Evolutionary conservation across 371 early-diverging fungal genomes (phyloP).

Genomic region (Smittium culicis): DNA sequence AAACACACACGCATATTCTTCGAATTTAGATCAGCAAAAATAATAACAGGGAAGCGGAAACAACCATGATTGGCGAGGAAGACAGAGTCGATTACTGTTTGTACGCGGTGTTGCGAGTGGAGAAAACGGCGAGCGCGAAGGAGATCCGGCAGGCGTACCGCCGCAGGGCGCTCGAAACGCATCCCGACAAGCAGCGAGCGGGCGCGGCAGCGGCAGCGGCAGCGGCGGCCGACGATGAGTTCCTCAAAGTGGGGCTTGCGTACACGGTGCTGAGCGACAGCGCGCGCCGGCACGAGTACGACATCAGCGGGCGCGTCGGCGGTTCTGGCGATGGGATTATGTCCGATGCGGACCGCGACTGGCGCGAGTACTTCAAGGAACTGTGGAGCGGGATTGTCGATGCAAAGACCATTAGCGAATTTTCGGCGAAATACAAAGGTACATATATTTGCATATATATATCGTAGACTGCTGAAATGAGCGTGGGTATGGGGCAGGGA

Average conservation of each 20-base stretch:
- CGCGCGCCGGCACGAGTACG: constrained; percentile 59
- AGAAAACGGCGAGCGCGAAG: constrained; percentile 39
- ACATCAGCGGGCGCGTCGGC: constrained; percentile 44
- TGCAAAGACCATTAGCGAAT: constrained; percentile 58
- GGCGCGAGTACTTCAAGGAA: constrained; percentile 70
- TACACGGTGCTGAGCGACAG: constrained; percentile 75
- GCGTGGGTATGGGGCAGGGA: too few species aligned
- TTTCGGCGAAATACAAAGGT: constrained; percentile 49
- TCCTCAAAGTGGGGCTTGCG: constrained; percentile 67
- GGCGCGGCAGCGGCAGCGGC: constrained; percentile 11
- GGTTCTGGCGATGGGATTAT: constrained; percentile 33
- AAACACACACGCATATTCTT: too few species aligned
- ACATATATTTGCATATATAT: neutral
- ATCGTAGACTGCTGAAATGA: too few species aligned
- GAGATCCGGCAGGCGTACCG: constrained; percentile 60
- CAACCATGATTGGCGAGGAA: neutral
- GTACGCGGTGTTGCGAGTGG: constrained; percentile 46
- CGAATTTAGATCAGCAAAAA: neutral
- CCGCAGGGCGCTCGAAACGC: constrained; percentile 52
- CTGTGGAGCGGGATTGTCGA: constrained; percentile 65
- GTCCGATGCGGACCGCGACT: constrained; percentile 44
- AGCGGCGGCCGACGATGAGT: constrained; percentile 35
- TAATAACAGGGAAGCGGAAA: neutral
- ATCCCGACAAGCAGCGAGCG: constrained; percentile 53
- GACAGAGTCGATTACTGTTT: neutral